A percentile compares a stretch with the other conserved stretches of the same genome.
These are phyloP conservation scores for Neurospora pannonica DNA, from an alignment of 495 filamentous ascomycete genomes.

Conservation along the genomic window DNA sequence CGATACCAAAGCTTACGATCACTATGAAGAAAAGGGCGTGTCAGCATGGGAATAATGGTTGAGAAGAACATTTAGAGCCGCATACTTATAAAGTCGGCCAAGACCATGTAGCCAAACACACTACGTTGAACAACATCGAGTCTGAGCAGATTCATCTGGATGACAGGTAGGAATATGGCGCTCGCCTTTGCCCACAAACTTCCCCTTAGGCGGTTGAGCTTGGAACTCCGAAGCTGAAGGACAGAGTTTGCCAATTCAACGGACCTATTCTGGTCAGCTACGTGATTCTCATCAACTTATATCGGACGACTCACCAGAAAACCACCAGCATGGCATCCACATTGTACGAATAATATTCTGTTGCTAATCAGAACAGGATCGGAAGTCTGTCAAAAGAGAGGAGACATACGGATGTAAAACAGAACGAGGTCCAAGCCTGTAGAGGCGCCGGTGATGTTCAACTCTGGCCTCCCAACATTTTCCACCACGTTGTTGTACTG, in stretches of 20 bases:
- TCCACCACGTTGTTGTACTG: slow-evolving; percentile 28
- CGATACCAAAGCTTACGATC: slow-evolving; percentile 29
- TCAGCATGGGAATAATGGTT: not conserved
- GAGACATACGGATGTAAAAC: slow-evolving; percentile 36
- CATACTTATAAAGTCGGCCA: slow-evolving; percentile 35
- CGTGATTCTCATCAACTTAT: not conserved
- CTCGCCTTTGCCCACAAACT: slow-evolving; percentile 27
- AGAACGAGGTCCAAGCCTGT: slow-evolving; percentile 33
- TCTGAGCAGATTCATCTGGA: slow-evolving; percentile 30
- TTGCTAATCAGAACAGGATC: not conserved
- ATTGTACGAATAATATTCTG: slow-evolving; percentile 43
- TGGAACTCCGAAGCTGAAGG: slow-evolving; percentile 19
- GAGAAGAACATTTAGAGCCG: not conserved
- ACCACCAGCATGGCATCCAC: slow-evolving; percentile 36
- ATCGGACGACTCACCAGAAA: slow-evolving; percentile 27
- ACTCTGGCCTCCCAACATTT: slow-evolving; percentile 29
- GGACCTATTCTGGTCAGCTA: slow-evolving; percentile 19
- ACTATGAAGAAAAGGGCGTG: slow-evolving; percentile 18
- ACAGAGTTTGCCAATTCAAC: slow-evolving; percentile 30
- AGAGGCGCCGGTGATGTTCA: slow-evolving; percentile 37
- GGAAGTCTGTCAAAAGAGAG: not conserved
- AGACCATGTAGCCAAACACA: slow-evolving; percentile 24
- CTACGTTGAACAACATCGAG: slow-evolving; percentile 18
- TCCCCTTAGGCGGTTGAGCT: slow-evolving; percentile 14
- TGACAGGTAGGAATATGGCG: slow-evolving; percentile 24